phyloP scores from a whole-genome alignment of 371 early-diverging fungal genomes.

The Actinomortierella ambigua region DNA sequence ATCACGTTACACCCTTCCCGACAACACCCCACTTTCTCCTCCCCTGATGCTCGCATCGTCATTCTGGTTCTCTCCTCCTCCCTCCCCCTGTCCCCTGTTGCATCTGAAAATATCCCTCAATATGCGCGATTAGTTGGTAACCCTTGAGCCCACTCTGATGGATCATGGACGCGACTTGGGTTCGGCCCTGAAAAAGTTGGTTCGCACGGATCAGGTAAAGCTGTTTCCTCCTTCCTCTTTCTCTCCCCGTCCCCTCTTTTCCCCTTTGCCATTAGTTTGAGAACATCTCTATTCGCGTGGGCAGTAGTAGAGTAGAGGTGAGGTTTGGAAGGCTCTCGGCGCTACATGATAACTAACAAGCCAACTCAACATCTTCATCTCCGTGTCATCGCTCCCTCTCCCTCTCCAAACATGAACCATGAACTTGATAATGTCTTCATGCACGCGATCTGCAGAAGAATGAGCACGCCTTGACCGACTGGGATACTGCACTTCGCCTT shows the following conservation, averaged over 20 bases:
- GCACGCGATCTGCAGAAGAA: slow-evolving; percentile 16
- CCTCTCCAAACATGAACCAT: neutral
- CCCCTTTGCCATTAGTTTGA: no score
- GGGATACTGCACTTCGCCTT: slow-evolving; percentile 34
- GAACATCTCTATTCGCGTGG: no score
- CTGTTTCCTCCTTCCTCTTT: slow-evolving; percentile 11
- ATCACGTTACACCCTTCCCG: no score
- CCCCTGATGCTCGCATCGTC: no score
- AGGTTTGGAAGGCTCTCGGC: no score
- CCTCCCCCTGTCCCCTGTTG: no score
- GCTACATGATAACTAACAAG: no score
- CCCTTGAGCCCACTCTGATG: slow-evolving; percentile 33
- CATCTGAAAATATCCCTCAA: no score
- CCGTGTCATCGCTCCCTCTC: neutral
- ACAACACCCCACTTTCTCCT: no score
- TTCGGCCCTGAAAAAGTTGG: slow-evolving; percentile 34
- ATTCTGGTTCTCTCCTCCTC: no score
- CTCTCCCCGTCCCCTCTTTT: slow-evolving; percentile 13
- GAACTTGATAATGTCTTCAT: neutral
- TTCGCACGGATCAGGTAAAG: slow-evolving; percentile 38
- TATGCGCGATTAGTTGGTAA: slow-evolving; percentile 11
- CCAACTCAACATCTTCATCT: no score
- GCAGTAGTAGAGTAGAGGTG: no score
- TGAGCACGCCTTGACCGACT: slow-evolving; percentile 31
- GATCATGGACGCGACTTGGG: slow-evolving; percentile 35